Conservation (phyloP, 192 early-diverging fungal genomes). For the Backusella morwellensis region DNA sequence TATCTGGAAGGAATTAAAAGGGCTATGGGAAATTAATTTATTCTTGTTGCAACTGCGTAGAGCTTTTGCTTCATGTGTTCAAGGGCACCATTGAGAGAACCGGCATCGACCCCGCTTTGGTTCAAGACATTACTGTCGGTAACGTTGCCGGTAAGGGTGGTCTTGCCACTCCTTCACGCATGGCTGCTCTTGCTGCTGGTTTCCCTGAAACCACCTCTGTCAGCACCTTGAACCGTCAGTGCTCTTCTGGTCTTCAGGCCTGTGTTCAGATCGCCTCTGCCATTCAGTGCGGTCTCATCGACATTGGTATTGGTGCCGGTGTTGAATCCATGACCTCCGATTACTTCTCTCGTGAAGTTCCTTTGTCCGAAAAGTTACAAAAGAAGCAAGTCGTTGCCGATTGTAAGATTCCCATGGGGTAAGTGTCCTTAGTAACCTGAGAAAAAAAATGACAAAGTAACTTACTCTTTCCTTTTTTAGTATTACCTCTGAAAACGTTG, state of each 20-base stretch:
- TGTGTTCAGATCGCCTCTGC: conserved; percentile 82
- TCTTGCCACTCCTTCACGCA: conserved; percentile 86
- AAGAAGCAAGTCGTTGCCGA: conserved; percentile 66
- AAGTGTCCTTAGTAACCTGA: not conserved
- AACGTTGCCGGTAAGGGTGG: conserved; percentile 89
- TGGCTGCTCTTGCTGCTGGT: conserved; percentile 90
- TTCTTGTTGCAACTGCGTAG: conserved; percentile 33
- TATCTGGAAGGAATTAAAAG: not conserved
- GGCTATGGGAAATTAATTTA: not conserved
- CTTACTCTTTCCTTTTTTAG: conserved; percentile 28
- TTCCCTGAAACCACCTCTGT: conserved; percentile 84
- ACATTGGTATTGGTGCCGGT: conserved; percentile 91
- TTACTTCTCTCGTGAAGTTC: conserved; percentile 78
- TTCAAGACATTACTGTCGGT: conserved; percentile 93
- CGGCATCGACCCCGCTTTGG: conserved; percentile 59
- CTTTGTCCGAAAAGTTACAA: conserved; percentile 71
- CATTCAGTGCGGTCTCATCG: conserved; percentile 89
- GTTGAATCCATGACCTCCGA: conserved; percentile 94
- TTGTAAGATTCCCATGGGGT: conserved; percentile 85
- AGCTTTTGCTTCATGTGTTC: conserved; percentile 71
- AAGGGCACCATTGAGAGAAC: conserved; percentile 59
- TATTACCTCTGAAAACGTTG: conserved; percentile 97
- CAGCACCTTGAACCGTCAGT: conserved; percentile 91
- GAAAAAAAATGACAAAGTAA: conserved; percentile 4
- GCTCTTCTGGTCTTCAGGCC: conserved; percentile 90